These are phyloP conservation scores for Nicotiana sylvestris DNA, from an alignment of 257 asterid species.

Conservation along the genomic window DNA sequence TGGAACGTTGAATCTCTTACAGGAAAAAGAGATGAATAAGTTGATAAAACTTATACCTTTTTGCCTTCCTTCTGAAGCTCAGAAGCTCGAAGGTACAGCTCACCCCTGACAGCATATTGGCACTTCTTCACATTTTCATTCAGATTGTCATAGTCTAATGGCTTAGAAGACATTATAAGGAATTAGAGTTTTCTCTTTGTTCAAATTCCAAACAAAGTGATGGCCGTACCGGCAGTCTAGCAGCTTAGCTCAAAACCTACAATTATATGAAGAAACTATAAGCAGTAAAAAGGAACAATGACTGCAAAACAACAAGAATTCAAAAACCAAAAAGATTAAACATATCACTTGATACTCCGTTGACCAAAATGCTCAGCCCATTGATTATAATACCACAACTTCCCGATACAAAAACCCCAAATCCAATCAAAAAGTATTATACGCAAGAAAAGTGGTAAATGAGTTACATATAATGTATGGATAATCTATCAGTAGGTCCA, in stretches of 20 bases:
- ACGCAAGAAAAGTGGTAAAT: not conserved
- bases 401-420: not conserved
- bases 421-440: not conserved
- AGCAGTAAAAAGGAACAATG: not conserved
- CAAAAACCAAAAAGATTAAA: not conserved
- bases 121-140: slow-evolving; percentile 94
- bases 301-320: not conserved
- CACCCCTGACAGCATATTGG: slow-evolving; percentile 98
- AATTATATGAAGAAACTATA: not conserved
- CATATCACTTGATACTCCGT: not conserved
- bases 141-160: slow-evolving; percentile 86
- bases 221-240: not conserved
- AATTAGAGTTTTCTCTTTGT: slow-evolving; percentile 8
- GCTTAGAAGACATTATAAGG: slow-evolving; percentile 49
- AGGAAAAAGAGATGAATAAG: not conserved
- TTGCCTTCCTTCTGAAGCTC: slow-evolving; percentile 99
- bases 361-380: not conserved
- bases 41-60: slow-evolving; percentile 48
- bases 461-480: not conserved
- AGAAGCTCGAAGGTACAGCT: slow-evolving; percentile 98
- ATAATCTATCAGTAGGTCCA: not conserved
- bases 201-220: not conserved
- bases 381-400: not conserved
- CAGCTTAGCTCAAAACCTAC: slow-evolving; percentile 10
- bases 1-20: not conserved